Conservation (phyloP, 352 stramenopile genomes). For the Globisporangium recalcitrans region DNA sequence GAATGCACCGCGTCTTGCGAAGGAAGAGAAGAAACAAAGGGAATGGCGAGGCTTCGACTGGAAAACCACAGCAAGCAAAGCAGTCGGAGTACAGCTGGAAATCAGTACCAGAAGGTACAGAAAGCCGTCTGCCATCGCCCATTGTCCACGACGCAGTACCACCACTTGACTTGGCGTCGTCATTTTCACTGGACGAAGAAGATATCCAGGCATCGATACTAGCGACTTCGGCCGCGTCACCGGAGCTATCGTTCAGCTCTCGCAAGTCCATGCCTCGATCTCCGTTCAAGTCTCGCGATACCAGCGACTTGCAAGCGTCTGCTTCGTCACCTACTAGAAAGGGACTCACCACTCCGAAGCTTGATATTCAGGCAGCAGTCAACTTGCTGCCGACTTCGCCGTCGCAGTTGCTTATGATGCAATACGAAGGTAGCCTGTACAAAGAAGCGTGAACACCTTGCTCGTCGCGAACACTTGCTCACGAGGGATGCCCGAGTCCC, state of each 20-base stretch:
- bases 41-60: neutral
- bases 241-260: conserved; percentile 1
- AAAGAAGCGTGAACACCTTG: too few relatives aligned
- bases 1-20: conserved; percentile 49
- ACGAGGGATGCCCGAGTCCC: too few relatives aligned
- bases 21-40: conserved; percentile 4
- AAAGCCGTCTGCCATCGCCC: neutral
- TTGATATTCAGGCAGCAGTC: neutral
- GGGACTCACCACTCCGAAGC: neutral
- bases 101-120: neutral
- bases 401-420: conserved; percentile 11
- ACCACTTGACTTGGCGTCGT: neutral
- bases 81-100: neutral
- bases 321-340: neutral
- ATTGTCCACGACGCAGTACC: neutral
- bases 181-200: neutral
- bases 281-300: conserved; percentile 5
- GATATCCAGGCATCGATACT: conserved; percentile 15
- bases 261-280: conserved; percentile 8
- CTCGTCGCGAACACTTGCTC: too few relatives aligned
- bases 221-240: conserved; percentile 12
- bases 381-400: neutral
- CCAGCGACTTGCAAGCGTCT: neutral
- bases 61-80: neutral
- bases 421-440: conserved; percentile 18